Evolutionary conservation across 768 basidiomycete genomes (phyloP).

Genomic region (Pholiota molesta): DNA sequence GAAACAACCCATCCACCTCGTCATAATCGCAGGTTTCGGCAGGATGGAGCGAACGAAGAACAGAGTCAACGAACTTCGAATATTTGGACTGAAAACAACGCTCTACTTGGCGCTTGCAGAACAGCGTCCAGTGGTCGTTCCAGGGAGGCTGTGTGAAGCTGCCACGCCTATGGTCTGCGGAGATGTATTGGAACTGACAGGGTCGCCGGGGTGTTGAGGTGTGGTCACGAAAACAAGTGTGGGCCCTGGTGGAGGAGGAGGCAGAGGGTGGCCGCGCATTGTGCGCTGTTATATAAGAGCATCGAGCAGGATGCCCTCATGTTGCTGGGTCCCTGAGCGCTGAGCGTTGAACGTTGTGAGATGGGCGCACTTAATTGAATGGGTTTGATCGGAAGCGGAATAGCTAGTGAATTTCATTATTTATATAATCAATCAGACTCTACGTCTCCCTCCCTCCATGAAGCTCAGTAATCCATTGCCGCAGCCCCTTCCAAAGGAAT

Average conservation of each 20-base stretch:
- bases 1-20: neutral
- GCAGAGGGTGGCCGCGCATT: too few relatives aligned
- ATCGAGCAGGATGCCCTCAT: neutral
- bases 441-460: slow-evolving; percentile 10
- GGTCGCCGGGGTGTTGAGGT: neutral
- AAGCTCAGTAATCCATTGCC: slow-evolving; percentile 48
- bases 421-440: neutral
- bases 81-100: too few relatives aligned
- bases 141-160: neutral
- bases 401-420: neutral
- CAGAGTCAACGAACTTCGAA: too few relatives aligned
- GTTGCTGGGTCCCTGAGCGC: neutral
- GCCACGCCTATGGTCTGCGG: slow-evolving; percentile 1
- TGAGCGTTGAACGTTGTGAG: neutral
- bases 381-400: neutral
- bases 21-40: too few relatives aligned
- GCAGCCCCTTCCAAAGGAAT: slow-evolving; percentile 78
- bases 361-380: neutral
- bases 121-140: too few relatives aligned
- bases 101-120: too few relatives aligned
- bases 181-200: neutral
- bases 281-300: too few relatives aligned
- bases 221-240: too few relatives aligned
- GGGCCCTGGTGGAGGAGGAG: too few relatives aligned
- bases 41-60: too few relatives aligned